Percentiles rank a stretch among this genome's conserved stretches.
These are phyloP conservation scores for Dissophora ornata DNA, from an alignment of 192 early-diverging fungal species.

Conservation along the genomic window DNA sequence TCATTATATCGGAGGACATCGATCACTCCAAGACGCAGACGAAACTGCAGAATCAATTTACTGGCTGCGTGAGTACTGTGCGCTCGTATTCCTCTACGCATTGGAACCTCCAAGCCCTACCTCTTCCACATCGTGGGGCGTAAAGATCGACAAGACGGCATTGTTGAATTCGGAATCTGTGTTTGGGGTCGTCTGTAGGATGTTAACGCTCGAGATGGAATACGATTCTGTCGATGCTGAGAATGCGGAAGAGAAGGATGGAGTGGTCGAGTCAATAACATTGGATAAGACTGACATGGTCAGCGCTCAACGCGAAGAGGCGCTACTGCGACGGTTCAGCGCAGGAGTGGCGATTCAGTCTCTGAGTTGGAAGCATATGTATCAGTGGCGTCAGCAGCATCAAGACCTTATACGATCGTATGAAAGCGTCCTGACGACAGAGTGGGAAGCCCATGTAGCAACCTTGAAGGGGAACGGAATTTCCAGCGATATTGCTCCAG, in stretches of 20 bases:
- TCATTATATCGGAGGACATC: slow-evolving; percentile 30
- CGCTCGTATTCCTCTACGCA: slow-evolving; percentile 29
- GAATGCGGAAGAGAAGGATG: no score
- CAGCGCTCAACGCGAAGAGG: slow-evolving; percentile 18
- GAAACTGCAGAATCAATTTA: slow-evolving; percentile 22
- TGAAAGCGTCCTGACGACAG: slow-evolving; percentile 10
- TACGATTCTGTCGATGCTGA: slow-evolving; percentile 11
- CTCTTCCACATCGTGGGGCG: neutral
- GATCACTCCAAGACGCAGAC: slow-evolving; percentile 8
- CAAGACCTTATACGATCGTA: slow-evolving; percentile 3
- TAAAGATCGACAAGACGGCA: slow-evolving; percentile 9
- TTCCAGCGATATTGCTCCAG: no score
- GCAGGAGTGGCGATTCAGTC: slow-evolving; percentile 48
- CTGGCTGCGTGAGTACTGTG: slow-evolving; percentile 41
- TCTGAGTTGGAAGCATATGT: slow-evolving; percentile 20
- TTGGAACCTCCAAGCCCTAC: neutral
- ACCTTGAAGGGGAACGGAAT: no score
- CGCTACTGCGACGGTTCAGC: slow-evolving; percentile 28
- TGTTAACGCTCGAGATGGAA: slow-evolving; percentile 48
- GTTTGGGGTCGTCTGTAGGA: slow-evolving; percentile 26
- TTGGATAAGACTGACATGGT: neutral
- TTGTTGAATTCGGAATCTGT: slow-evolving; percentile 21
- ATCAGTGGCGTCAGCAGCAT: slow-evolving; percentile 31
- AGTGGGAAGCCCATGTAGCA: slow-evolving; percentile 21
- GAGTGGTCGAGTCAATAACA: no score